These are phyloP conservation scores for Saccharomyces hybrid DNA, from an alignment of 1,139 yeast genomes.

Conservation along the genomic window DNA sequence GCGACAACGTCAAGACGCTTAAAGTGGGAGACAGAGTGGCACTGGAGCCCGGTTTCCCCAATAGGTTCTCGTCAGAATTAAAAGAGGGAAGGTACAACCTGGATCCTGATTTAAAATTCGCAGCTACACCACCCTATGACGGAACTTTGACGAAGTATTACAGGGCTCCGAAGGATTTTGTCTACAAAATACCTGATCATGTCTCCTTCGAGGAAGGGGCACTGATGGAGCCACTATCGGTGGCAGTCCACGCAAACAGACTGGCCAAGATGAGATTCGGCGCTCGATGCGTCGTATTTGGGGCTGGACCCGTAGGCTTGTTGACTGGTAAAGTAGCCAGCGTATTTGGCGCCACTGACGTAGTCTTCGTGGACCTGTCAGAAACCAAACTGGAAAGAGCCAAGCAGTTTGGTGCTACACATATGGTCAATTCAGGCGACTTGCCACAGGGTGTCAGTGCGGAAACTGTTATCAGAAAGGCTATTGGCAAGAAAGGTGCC, in stretches of 20 bases:
- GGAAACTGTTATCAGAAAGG: background rate
- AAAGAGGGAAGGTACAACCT: background rate
- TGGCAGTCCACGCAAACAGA: background rate
- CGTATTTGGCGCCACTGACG: background rate
- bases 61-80: background rate
- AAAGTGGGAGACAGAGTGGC: background rate
- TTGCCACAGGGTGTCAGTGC: background rate
- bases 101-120: background rate
- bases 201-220: background rate
- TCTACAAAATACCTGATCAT: background rate
- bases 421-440: too few species aligned
- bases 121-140: background rate
- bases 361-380: background rate
- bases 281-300: background rate
- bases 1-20: background rate
- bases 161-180: background rate
- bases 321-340: background rate
- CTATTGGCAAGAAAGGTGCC: conserved; percentile 33
- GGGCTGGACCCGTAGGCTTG: background rate
- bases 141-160: background rate
- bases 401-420: background rate
- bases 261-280: background rate
- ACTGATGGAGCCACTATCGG: background rate
- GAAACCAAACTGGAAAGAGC: background rate
- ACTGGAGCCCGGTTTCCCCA: background rate